These are phyloP conservation scores for Stachybotrys chlorohalonatus DNA, from an alignment of 2,329 filamentous ascomycete species.

Conservation along the genomic window DNA sequence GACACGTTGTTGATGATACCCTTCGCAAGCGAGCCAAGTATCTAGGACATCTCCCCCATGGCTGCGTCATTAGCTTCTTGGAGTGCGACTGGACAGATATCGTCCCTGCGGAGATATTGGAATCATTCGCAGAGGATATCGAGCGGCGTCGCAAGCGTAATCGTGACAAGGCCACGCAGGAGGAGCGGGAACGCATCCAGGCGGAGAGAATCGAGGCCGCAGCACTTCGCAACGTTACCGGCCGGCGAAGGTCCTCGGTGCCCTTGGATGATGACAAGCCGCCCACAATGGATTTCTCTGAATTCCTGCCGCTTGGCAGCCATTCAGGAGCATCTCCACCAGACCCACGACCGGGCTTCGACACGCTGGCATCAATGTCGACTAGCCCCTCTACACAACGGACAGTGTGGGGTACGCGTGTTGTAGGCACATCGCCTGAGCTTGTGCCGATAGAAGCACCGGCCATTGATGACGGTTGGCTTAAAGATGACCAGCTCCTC, in stretches of 20 bases:
- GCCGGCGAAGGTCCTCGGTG: constrained; percentile 29
- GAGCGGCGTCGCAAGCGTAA: constrained; percentile 68
- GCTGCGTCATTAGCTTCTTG: constrained; percentile 84
- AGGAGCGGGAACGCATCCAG: constrained; percentile 76
- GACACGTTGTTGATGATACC: constrained; percentile 79
- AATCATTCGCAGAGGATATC: constrained; percentile 66
- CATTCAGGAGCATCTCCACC: constrained; percentile 44
- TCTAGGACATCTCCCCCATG: constrained; percentile 73
- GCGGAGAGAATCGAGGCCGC: constrained; percentile 74
- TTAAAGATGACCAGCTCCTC: constrained; percentile 71
- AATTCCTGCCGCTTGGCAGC: constrained; percentile 55
- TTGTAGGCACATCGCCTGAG: constrained; percentile 51
- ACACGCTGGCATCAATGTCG: constrained; percentile 65
- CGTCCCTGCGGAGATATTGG: constrained; percentile 65
- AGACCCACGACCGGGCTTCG: constrained; percentile 52
- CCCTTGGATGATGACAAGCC: constrained; percentile 25
- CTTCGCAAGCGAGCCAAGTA: constrained; percentile 80
- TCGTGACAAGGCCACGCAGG: constrained; percentile 71
- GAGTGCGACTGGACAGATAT: constrained; percentile 96
- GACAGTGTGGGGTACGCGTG: constrained; percentile 89
- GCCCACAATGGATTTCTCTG: constrained; percentile 41
- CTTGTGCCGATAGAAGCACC: constrained; percentile 27
- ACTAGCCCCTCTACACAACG: constrained; percentile 67
- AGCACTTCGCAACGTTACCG: constrained; percentile 46
- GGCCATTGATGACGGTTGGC: constrained; percentile 67